phyloP scores from a whole-genome alignment of 768 basidiomycete species.

The Cubamyces lactineus region DNA sequence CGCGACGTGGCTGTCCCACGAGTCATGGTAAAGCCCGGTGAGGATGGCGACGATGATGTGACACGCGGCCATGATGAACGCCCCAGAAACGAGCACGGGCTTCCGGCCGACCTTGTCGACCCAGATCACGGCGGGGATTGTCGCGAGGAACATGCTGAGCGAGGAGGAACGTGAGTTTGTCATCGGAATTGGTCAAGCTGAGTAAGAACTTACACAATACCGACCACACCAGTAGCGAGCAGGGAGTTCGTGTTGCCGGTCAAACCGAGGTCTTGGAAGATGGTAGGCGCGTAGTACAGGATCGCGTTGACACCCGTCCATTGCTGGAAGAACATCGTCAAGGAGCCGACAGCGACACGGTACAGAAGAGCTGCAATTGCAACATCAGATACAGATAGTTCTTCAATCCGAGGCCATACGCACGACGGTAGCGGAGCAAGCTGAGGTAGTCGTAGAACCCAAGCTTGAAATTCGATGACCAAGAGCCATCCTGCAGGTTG shows the following conservation, averaged over 20 bases:
- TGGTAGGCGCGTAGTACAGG: constrained; percentile 75
- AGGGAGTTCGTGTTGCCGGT: constrained; percentile 61
- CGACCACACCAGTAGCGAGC: constrained; percentile 73
- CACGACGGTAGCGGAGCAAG: constrained; percentile 55
- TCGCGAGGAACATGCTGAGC: constrained; percentile 69
- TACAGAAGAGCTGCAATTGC: constrained; percentile 53
- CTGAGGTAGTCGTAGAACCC: constrained; percentile 64
- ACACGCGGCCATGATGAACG: constrained; percentile 70
- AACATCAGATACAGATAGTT: background rate
- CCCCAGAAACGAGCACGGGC: constrained; percentile 73
- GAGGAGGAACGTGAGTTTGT: no score
- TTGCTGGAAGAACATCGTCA: constrained; percentile 82
- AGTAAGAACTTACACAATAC: constrained; percentile 60
- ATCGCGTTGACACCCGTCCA: constrained; percentile 83
- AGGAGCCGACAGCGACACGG: constrained; percentile 63
- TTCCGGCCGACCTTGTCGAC: constrained; percentile 77
- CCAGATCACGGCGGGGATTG: constrained; percentile 82
- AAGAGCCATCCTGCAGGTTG: constrained; percentile 63
- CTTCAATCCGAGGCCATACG: constrained; percentile 6
- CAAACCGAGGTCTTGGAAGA: constrained; percentile 65
- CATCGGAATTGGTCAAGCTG: no score
- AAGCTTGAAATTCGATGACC: constrained; percentile 60
- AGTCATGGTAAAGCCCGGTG: constrained; percentile 57
- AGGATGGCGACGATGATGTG: constrained; percentile 73
- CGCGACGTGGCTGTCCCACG: constrained; percentile 49